phyloP scores from a whole-genome alignment of 768 basidiomycete genomes.

The Boletus edulis region DNA sequence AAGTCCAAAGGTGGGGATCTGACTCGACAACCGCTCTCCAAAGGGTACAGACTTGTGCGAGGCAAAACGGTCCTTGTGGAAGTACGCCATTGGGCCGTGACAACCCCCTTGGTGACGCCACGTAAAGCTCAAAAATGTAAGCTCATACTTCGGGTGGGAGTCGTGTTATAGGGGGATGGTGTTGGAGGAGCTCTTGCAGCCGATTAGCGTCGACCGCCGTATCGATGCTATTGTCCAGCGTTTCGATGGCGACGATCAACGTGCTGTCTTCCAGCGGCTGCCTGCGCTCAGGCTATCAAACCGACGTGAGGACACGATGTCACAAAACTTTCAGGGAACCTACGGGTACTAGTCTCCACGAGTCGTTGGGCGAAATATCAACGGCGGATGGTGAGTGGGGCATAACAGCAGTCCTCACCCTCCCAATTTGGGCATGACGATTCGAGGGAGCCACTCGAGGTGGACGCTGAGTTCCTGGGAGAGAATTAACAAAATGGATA shows the following conservation, averaged over 20 bases:
- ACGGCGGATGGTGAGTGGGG: neutral
- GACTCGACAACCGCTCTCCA: slow-evolving; percentile 16
- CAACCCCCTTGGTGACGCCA: neutral
- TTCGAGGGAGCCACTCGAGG: too few species aligned
- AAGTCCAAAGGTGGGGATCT: slow-evolving; percentile 22
- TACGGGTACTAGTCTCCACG: too few species aligned
- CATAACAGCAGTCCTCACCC: too few species aligned
- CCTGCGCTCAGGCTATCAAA: neutral
- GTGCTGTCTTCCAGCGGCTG: neutral
- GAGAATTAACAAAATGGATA: too few species aligned
- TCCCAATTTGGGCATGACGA: too few species aligned
- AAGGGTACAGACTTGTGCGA: slow-evolving; percentile 17
- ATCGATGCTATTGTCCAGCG: neutral
- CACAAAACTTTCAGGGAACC: too few species aligned
- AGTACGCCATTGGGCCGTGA: too few species aligned
- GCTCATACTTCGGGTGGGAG: slow-evolving; percentile 35
- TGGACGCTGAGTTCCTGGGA: too few species aligned
- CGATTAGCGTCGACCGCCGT: neutral
- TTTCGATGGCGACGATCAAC: neutral
- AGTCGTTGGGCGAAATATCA: neutral
- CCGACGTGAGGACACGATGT: neutral
- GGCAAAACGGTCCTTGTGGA: slow-evolving; percentile 4
- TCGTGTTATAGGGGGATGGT: slow-evolving; percentile 3
- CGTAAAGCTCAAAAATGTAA: slow-evolving; percentile 9
- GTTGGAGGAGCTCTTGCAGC: neutral